Evolutionary conservation across 2,329 filamentous ascomycete species (phyloP), one percentile per base, ranked within the genome.

Genomic region (Alternaria sp.): DNA sequence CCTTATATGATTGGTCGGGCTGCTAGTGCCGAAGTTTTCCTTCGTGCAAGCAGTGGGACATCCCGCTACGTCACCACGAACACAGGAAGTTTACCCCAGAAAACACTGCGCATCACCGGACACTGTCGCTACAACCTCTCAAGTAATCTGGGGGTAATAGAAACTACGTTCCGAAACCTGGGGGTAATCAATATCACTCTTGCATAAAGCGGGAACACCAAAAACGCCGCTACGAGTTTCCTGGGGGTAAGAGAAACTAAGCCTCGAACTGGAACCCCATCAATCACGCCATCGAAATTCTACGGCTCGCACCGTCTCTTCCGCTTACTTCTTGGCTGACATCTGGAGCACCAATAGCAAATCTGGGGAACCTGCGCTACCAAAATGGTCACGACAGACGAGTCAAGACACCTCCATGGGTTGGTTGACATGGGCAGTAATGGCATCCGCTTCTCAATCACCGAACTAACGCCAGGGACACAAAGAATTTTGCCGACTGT

Each of bases 371-470:
- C 22, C 58, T 51, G 57, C 49, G 59, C 56, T 57, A 54, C 38
- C 54, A 41, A 46, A 36, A 67, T 67, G 62, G 59, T 51, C 32
- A 62, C 62, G 20, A 42, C 32, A 49, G 63, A 69, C 52, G 67
- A 59, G 51, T 66, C 64, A 42, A 54, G 51, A 52, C 63, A 67
- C 53, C 73, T 72, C 54, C 72, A 76, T 71, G 75, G 73, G 28
- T 61, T 77, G 62, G 75, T 77, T 61, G 75, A 77, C 44, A 76
- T 77, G 75, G 75, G 75, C 55, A 77, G 93, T 82, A 97, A 97
- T 82, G 94, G 93, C 70, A 94, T 97, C 71, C 92, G 94, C 56
- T 96, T 96, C 83, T 94, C 92, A 44, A 92, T 97, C 71, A 92
- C 93, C 8, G 89, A 93, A 66, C 84, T 96, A n/a, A 86, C 88